phyloP scores from a whole-genome alignment of 164 flowering plant species.

The Houttuynia cordata region DNA sequence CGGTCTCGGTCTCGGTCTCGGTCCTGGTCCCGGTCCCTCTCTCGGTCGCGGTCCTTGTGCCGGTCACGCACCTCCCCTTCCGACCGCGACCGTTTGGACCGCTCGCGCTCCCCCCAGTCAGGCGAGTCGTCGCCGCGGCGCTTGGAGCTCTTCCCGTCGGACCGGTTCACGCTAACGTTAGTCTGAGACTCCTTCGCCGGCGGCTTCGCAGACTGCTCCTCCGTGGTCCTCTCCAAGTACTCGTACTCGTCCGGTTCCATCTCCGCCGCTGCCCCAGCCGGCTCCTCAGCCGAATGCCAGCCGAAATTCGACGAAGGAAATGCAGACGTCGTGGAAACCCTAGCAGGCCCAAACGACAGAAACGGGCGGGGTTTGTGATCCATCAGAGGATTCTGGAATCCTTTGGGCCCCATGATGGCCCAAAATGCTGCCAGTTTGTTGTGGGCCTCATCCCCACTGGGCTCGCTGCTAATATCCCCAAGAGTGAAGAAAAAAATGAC shows the following conservation, averaged over 20 bases:
- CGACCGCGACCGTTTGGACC: constrained; percentile 34
- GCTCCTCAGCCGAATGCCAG: background rate
- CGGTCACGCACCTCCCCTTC: constrained; percentile 30
- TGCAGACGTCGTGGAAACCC: too few species aligned
- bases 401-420: too few species aligned
- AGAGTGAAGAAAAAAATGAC: too few species aligned
- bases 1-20: constrained; percentile 32
- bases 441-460: too few species aligned
- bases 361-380: too few species aligned
- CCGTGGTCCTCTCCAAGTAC: constrained; percentile 80
- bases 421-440: too few species aligned
- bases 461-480: too few species aligned
- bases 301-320: background rate
- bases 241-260: constrained; percentile 99
- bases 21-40: constrained; percentile 35
- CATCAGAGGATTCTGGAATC: too few species aligned
- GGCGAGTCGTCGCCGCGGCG: constrained; percentile 25
- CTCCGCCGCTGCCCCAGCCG: constrained; percentile 12
- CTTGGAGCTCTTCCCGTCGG: constrained; percentile 23
- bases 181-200: background rate
- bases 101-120: constrained; percentile 16
- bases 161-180: background rate
- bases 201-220: constrained; percentile 9
- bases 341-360: too few species aligned
- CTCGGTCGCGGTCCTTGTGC: constrained; percentile 28